Base-by-base conservation (phyloP, 2,329 filamentous ascomycete genomes). In the Neofusicoccum ribis region DNA sequence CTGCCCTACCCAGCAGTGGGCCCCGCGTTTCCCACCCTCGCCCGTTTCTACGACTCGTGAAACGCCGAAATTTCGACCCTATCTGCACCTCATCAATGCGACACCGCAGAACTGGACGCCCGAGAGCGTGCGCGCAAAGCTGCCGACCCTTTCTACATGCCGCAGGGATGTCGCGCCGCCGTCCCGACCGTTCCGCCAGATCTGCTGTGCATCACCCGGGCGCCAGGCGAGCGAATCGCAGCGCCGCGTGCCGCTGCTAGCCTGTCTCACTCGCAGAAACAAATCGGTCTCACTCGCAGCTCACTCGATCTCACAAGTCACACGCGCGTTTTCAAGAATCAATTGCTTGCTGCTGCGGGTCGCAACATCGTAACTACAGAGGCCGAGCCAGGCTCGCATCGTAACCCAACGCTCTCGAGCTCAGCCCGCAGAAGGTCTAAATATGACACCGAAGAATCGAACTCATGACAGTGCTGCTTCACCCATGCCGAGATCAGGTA, bases 141-240 rank as follows among this genome's bases (percentile, higher is more conserved):
- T 31, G 27, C 27, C 27, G 27, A 31, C 27, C 27, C 27, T 31
- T 31, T 31, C 27, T 31, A 31, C 27, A 5, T 31, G 27, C 27
- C 27, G 27, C 56, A 46, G 56, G 56, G 41, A 36, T 47, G 43
- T 5, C 41, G 54, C 41, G 7, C 43, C 41, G 56, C 17, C 56
- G 41, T 39, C 56, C 56, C 56, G 54, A 34, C 54, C 54, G 54
- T 59, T 59, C 54, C 54, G 54, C 27, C 15, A 54, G 54, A 59
- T 59, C 54, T 34, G 56, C 56, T 47, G 56, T 27, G 56, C 56
- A 46, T 46, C 56, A 46, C n/a, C 56, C 56, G 43, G 34, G 9
- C 2, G 5, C 43, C 23, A 44, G 12, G 20, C 41, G 37, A 56
- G 52, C 52, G 36, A 56, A 56, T 43, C 37, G 37, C 17, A 1